Evolutionary conservation across 768 basidiomycete species (phyloP).

Genomic region (Phylloporus sp.): DNA sequence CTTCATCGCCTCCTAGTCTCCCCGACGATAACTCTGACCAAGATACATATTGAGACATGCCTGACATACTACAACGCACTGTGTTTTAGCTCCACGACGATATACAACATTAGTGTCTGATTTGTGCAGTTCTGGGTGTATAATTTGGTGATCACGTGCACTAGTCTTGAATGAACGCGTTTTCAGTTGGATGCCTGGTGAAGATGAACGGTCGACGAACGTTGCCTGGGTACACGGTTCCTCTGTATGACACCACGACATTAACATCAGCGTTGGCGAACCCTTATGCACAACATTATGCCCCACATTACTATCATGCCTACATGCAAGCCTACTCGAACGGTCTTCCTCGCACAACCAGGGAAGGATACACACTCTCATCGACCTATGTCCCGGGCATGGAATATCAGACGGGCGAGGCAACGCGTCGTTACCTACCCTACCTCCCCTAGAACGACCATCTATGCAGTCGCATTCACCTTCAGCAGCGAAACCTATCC

Average conservation of each 20-base stretch:
- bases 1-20: constrained; percentile 14
- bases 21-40: constrained; percentile 22
- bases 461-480: constrained; percentile 1
- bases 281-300: constrained; percentile 27
- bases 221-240: constrained; percentile 9
- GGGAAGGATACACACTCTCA: constrained; percentile 38
- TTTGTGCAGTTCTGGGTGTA: constrained; percentile 4
- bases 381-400: constrained; percentile 33
- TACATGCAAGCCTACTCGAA: constrained; percentile 37
- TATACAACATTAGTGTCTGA: constrained; percentile 24
- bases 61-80: constrained; percentile 33
- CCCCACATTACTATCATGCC: constrained; percentile 53
- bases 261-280: constrained; percentile 27
- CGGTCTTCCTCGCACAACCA: constrained; percentile 19
- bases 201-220: constrained; percentile 20
- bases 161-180: not conserved
- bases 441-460: constrained; percentile 2
- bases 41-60: constrained; percentile 26
- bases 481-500: constrained; percentile 9
- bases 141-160: not conserved
- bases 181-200: not conserved
- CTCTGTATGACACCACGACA: constrained; percentile 22
- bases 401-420: not conserved
- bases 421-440: not conserved
- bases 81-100: constrained; percentile 27